Evolutionary conservation across 2,329 filamentous ascomycete species (phyloP), one percentile per base, ranked within the genome.

Genomic region (Beauveria sp.): DNA sequence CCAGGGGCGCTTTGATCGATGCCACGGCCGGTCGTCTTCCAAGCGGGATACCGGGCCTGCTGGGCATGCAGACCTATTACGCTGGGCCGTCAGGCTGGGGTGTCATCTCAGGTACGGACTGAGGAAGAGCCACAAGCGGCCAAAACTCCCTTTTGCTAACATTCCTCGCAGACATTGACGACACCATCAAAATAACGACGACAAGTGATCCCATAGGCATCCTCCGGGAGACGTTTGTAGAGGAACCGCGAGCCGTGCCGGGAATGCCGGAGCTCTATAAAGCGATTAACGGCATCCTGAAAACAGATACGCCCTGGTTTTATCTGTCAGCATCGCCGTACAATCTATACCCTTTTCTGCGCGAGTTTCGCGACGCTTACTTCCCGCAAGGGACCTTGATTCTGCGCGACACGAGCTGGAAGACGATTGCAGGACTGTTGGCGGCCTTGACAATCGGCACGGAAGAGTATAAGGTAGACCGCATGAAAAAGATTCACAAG

Each of bases 271-370:
- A 90, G 68, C 70, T 81, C 10, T 79, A 81, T 10, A 88, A 91
- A 1, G 83, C 91, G 0, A 52, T 62, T 42, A 69, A 80, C 0
- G 91, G 90, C 53, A 97, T 97, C 91, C 90, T 92, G 0, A 87
- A 90, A 67, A 70, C 81, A 9, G 79, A 81, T 9, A 88, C 91
- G 1, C 84, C 91, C 0, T 96, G 90, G 82, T 96, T 96, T 79
- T 98, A 98, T 74, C 83, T 98, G 52, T 96, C 91, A 0, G 93
- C 93, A 0, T 96, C 92, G 0, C 93, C 93, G 0, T 97, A 97
- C 78, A 96, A 96, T 68, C 83, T 98, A 10, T 97, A 97, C 70
- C 89, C 90, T 0, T 95, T 97, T 74, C 81, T 98, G 26, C 87
- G 83, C 61, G 73, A 80, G 1, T 98, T 98, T 75, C 81, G 91